A percentile compares a stretch with the other conserved stretches of the same genome.
Evolutionary conservation across 106 monocot species (phyloP).

Genomic region (Dactylorhiza incarnata): DNA sequence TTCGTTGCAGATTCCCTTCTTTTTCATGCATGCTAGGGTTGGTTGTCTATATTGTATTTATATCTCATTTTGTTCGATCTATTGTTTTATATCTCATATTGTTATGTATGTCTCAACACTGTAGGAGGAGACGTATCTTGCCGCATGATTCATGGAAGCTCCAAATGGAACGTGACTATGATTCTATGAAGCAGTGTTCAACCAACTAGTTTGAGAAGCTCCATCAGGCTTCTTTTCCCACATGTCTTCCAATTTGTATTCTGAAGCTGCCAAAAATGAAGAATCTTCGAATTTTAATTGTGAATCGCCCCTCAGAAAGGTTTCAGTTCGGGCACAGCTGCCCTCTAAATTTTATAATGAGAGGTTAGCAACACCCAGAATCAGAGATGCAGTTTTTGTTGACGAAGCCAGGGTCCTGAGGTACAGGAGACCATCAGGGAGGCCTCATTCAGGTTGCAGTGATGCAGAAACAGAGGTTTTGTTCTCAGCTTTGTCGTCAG

Average conservation of each 20-base stretch:
- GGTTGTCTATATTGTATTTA: neutral
- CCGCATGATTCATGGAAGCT: neutral
- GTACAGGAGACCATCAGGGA: neutral
- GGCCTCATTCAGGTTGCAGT: neutral
- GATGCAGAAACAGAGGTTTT: neutral
- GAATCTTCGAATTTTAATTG: neutral
- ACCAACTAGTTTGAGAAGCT: neutral
- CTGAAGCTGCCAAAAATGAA: slow-evolving; percentile 1
- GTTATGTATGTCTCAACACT: slow-evolving; percentile 2
- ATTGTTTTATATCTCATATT: neutral
- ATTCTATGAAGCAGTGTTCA: neutral
- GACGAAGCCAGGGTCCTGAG: slow-evolving; percentile 6
- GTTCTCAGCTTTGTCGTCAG: neutral
- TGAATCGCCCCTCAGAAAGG: neutral
- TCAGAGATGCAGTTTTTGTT: neutral
- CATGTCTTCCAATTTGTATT: slow-evolving; percentile 3
- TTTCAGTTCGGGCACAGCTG: slow-evolving; percentile 1
- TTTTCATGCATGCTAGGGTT: neutral
- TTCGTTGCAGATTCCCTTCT: neutral
- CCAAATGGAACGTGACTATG: too few species aligned
- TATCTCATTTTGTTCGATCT: neutral
- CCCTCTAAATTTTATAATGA: slow-evolving; percentile 5
- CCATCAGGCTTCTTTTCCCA: neutral
- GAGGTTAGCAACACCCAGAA: slow-evolving; percentile 1
- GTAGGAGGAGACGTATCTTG: neutral